A percentile compares a stretch with the other conserved stretches of the same genome.
Evolutionary conservation across 768 basidiomycete species (phyloP).

Genomic region (Podaxis sp.): DNA sequence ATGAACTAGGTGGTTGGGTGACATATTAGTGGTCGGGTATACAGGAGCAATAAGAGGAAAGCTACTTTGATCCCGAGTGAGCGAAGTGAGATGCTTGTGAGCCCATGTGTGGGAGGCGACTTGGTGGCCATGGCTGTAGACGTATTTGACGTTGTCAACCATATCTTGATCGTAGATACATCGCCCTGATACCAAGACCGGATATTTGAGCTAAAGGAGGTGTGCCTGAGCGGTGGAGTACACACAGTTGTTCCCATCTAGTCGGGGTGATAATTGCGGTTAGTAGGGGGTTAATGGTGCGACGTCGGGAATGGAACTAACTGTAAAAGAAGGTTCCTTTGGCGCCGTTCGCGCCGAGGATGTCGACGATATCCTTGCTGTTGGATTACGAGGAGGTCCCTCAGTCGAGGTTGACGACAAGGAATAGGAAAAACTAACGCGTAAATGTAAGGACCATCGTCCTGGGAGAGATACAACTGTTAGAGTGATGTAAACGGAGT

Average conservation of each 20-base stretch:
- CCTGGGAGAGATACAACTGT: conserved; percentile 15
- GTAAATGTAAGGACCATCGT: conserved; percentile 31
- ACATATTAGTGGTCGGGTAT: not conserved
- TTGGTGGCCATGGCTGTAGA: conserved; percentile 35
- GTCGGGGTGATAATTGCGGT: not conserved
- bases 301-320: conserved; percentile 15
- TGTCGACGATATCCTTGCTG: conserved; percentile 27
- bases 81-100: conserved; percentile 29
- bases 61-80: conserved; percentile 29
- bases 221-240: not conserved
- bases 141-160: conserved; percentile 28
- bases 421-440: conserved; percentile 12
- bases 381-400: not conserved
- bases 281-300: not conserved
- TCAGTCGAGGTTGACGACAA: not conserved
- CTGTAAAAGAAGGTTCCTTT: conserved; percentile 42
- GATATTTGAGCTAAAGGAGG: not conserved
- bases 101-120: conserved; percentile 44
- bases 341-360: conserved; percentile 27
- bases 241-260: conserved; percentile 37
- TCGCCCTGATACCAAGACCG: conserved; percentile 16
- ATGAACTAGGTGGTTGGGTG: conserved; percentile 19
- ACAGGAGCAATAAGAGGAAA: not conserved
- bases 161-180: conserved; percentile 32
- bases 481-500: not conserved